Percentiles rank a stretch among this genome's conserved stretches.
Conservation (phyloP, 768 basidiomycete species). For the Termitomyces titanicus region DNA sequence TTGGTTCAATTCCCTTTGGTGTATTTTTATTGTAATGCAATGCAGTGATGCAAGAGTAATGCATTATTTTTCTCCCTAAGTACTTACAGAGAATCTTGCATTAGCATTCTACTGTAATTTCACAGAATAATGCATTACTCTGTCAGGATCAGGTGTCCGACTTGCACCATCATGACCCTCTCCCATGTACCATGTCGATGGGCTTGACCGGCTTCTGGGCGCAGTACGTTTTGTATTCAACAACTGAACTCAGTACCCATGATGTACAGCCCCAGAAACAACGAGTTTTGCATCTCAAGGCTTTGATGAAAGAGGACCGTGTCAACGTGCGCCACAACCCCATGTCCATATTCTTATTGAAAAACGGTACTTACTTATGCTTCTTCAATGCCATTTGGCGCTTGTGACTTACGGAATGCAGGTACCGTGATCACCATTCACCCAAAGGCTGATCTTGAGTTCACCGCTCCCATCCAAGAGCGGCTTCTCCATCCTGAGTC, state of each 20-base stretch:
- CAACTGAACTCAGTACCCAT: neutral
- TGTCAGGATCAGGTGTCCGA: too few relatives aligned
- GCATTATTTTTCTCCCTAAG: too few relatives aligned
- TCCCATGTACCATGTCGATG: neutral
- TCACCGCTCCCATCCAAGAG: conserved; percentile 54
- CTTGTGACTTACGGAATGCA: conserved; percentile 15
- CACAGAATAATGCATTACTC: too few relatives aligned
- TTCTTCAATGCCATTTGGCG: neutral
- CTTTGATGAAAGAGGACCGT: conserved; percentile 46
- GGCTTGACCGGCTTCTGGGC: conserved; percentile 23
- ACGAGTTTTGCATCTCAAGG: conserved; percentile 22
- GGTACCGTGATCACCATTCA: conserved; percentile 65
- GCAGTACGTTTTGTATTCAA: conserved; percentile 13
- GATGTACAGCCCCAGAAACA: conserved; percentile 18
- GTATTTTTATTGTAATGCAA: too few relatives aligned
- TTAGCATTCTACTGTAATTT: too few relatives aligned
- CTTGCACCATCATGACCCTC: neutral
- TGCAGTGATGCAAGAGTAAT: too few relatives aligned
- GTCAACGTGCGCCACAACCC: conserved; percentile 50
- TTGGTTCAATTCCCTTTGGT: too few relatives aligned
- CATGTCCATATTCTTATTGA: conserved; percentile 64
- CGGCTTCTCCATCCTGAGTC: conserved; percentile 59
- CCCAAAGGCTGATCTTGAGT: conserved; percentile 38
- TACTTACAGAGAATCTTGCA: too few relatives aligned
- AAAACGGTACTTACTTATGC: conserved; percentile 57